phyloP scores from a whole-genome alignment of 352 stramenopile species.

The Phytophthora ramorum region DNA sequence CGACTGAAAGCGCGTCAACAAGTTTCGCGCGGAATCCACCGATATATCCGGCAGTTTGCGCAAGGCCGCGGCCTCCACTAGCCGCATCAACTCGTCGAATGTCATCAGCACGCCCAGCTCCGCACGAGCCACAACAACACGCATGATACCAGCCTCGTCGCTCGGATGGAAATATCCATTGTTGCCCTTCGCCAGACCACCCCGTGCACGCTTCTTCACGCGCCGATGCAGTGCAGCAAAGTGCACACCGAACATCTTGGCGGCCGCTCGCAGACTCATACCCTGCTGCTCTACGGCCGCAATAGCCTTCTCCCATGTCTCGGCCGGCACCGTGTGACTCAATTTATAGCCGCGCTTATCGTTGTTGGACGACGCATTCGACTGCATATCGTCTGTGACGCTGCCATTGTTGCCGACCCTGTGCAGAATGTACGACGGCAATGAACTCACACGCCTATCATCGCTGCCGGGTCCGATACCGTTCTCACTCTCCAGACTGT shows the following conservation, averaged over 20 bases:
- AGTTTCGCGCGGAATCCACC: conserved; percentile 55
- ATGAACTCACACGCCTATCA: not conserved
- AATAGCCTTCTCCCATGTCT: conserved; percentile 70
- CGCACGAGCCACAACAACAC: conserved; percentile 59
- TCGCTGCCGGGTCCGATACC: not conserved
- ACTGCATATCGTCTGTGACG: conserved; percentile 21
- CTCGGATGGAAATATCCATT: conserved; percentile 53
- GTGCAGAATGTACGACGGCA: not conserved
- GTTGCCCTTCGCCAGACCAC: conserved; percentile 13
- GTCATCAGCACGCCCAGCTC: conserved; percentile 73
- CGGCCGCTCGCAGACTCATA: conserved; percentile 62
- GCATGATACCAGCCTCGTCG: conserved; percentile 65
- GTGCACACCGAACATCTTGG: conserved; percentile 59
- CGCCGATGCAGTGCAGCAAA: conserved; percentile 65
- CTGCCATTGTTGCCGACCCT: conserved; percentile 1
- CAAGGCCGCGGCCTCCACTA: conserved; percentile 58
- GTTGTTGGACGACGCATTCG: conserved; percentile 16
- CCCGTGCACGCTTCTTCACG: conserved; percentile 60
- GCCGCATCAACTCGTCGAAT: conserved; percentile 68
- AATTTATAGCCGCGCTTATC: conserved; percentile 54
- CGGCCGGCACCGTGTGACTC: conserved; percentile 62
- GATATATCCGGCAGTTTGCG: conserved; percentile 71
- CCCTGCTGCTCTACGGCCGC: conserved; percentile 59
- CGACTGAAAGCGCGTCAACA: conserved; percentile 56
- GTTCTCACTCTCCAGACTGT: conserved; percentile 1